Evolutionary conservation across 73 alveolate species (phyloP).

Genomic region (Durusdinium trenchii): DNA sequence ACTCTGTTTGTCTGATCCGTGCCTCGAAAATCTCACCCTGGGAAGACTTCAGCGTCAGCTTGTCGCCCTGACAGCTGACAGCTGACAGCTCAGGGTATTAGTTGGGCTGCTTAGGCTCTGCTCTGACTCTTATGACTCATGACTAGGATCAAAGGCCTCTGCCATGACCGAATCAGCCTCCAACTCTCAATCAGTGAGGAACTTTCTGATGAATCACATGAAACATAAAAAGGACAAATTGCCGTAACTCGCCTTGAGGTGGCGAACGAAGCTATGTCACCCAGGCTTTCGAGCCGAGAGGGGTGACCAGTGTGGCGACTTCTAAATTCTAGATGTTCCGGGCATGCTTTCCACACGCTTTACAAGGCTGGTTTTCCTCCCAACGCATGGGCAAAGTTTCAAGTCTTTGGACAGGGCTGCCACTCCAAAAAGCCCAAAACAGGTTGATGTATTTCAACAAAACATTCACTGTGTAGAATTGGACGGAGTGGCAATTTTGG

Average conservation of each 20-base stretch:
- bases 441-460: too few species aligned
- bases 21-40: conserved; percentile 95
- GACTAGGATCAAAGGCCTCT: too few species aligned
- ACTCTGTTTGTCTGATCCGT: too few species aligned
- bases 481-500: too few species aligned
- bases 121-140: too few species aligned
- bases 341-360: too few species aligned
- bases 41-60: conserved; percentile 89
- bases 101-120: too few species aligned
- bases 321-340: too few species aligned
- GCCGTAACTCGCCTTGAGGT: not conserved
- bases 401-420: conserved; percentile 13
- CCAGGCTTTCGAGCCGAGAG: conserved; percentile 25
- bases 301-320: not conserved
- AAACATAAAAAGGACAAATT: not conserved
- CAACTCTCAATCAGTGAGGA: not conserved
- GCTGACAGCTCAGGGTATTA: not conserved
- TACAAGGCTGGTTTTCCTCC: not conserved
- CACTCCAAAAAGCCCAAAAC: too few species aligned
- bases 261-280: not conserved
- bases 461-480: too few species aligned
- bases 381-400: conserved; percentile 42
- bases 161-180: too few species aligned
- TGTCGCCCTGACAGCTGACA: conserved; percentile 57
- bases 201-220: not conserved